phyloP scores from a whole-genome alignment of 75 land plant species.

The Larix kaempferi region DNA sequence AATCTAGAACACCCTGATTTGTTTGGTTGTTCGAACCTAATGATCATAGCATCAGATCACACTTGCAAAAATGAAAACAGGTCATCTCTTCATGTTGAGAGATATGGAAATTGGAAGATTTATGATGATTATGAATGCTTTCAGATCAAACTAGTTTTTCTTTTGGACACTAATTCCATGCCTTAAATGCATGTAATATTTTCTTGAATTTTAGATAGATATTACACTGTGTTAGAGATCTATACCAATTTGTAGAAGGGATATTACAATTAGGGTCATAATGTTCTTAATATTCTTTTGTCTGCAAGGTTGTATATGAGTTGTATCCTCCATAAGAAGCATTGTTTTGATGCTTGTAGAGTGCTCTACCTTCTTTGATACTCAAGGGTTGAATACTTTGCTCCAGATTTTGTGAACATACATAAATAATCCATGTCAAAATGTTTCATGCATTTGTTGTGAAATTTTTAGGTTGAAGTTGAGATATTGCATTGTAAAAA shows the following conservation, averaged over 20 bases:
- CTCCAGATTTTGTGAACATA: not conserved
- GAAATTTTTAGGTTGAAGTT: not conserved
- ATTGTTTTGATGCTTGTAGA: not conserved
- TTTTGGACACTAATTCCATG: not conserved
- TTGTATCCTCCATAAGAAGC: not conserved
- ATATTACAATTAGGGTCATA: not conserved
- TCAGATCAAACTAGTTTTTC: slow-evolving; percentile 18
- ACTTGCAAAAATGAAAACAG: slow-evolving; percentile 19
- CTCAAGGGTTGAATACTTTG: not conserved
- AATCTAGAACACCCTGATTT: slow-evolving; percentile 45
- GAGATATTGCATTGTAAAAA: not conserved
- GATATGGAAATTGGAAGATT: slow-evolving; percentile 69
- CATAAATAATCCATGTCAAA: not conserved
- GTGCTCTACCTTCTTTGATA: not conserved
- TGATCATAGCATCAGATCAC: slow-evolving; percentile 28
- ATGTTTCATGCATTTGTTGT: not conserved
- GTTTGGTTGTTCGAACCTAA: slow-evolving; percentile 53
- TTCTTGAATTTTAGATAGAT: not conserved
- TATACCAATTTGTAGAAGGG: slow-evolving; percentile 1
- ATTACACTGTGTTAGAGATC: not conserved
- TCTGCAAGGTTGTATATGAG: too few relatives aligned
- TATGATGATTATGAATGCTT: slow-evolving; percentile 68
- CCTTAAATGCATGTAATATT: not conserved
- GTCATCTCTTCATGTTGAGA: slow-evolving; percentile 27
- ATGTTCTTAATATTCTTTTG: slow-evolving; percentile 1